phyloP scores from a whole-genome alignment of 2,329 filamentous ascomycete genomes.

The Lasiodiplodia hormozganensis region DNA sequence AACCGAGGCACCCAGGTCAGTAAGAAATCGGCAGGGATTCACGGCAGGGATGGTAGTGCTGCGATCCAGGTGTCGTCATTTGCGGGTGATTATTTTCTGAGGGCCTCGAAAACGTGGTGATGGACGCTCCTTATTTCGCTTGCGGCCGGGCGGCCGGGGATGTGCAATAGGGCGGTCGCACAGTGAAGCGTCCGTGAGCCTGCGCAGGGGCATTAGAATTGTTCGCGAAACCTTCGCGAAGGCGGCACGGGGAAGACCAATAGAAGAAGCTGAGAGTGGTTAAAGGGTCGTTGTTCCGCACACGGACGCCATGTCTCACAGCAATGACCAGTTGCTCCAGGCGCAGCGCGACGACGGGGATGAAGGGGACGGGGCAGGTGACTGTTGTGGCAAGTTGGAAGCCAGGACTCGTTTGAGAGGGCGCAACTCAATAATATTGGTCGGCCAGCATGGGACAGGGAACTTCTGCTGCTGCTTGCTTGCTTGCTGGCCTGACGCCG shows the following conservation, averaged over 20 bases:
- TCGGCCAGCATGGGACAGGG: conserved; percentile 15
- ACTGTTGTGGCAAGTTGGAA: conserved; percentile 24
- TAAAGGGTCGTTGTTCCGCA: conserved; percentile 16
- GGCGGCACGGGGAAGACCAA: conserved; percentile 12
- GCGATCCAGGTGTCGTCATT: conserved; percentile 26
- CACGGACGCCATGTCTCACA: conserved; percentile 22
- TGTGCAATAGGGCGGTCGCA: conserved; percentile 11
- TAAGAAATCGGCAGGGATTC: conserved; percentile 21
- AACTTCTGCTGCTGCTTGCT: not conserved
- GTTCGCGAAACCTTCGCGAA: conserved; percentile 26
- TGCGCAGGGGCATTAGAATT: conserved; percentile 11
- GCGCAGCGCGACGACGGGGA: conserved; percentile 21
- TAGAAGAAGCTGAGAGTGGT: not conserved
- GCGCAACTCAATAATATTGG: conserved; percentile 25
- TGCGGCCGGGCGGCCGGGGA: conserved; percentile 25
- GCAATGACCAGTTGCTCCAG: conserved; percentile 20
- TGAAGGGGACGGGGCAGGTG: conserved; percentile 13
- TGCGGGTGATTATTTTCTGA: conserved; percentile 7
- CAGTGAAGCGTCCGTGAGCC: conserved; percentile 14
- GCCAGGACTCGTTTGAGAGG: conserved; percentile 24
- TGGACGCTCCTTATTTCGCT: conserved; percentile 24
- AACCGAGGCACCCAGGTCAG: conserved; percentile 4
- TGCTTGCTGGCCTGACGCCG: not conserved
- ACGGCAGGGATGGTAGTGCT: conserved; percentile 19
- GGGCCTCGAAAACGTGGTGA: conserved; percentile 22